phyloP scores from a whole-genome alignment of 129 eudicot genomes.

The Pseudognaphalium luteoalbum region DNA sequence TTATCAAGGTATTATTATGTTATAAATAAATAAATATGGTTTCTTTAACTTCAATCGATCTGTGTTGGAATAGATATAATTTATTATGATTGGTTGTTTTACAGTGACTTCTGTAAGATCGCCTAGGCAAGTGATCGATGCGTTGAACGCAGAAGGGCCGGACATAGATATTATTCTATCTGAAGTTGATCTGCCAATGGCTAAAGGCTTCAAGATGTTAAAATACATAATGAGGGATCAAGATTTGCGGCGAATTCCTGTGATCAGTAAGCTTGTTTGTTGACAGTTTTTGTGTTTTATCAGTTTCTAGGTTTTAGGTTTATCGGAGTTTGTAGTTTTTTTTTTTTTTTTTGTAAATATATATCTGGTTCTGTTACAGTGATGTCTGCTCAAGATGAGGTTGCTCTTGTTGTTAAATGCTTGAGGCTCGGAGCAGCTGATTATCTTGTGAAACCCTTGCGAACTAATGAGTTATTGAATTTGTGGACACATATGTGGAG shows the following conservation, averaged over 20 bases:
- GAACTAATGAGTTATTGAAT: constrained; percentile 89
- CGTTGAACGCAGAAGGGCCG: constrained; percentile 94
- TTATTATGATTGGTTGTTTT: constrained; percentile 4
- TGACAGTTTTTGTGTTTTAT: background rate
- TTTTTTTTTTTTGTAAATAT: background rate
- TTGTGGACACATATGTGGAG: constrained; percentile 99
- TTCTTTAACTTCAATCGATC: background rate
- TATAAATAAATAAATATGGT: background rate
- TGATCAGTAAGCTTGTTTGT: constrained; percentile 71
- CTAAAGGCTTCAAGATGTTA: constrained; percentile 87
- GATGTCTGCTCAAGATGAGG: constrained; percentile 97
- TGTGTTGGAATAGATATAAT: background rate
- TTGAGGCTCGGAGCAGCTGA: constrained; percentile 98
- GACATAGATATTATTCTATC: constrained; percentile 93
- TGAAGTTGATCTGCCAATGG: constrained; percentile 97
- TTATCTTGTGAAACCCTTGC: constrained; percentile 94
- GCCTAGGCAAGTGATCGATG: constrained; percentile 94
- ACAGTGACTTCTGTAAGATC: constrained; percentile 87
- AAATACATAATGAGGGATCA: constrained; percentile 81
- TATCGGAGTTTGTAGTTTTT: background rate
- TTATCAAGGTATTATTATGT: constrained; percentile 71
- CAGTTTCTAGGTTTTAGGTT: background rate
- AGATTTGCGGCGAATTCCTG: constrained; percentile 82
- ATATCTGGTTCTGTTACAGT: constrained; percentile 31
- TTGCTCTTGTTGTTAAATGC: constrained; percentile 89